phyloP scores from a whole-genome alignment of 106 monocot species.

The Dendrobium nobile region DNA sequence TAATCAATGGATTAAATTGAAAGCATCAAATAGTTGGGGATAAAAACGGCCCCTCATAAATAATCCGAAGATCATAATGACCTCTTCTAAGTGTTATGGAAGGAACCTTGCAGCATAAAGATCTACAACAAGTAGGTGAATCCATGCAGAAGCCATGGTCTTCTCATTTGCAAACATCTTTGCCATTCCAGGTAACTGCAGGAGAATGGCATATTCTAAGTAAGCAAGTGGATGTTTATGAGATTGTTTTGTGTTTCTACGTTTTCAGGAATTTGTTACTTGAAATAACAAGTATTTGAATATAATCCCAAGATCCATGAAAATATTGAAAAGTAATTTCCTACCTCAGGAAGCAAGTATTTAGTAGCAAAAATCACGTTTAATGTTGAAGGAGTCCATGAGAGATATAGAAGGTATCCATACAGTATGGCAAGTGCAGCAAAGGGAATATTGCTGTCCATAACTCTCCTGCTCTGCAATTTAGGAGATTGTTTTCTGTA shows the following conservation, averaged over 20 bases:
- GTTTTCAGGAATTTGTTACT: background rate
- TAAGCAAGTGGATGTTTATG: background rate
- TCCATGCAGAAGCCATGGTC: constrained; percentile 48
- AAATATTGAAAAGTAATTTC: background rate
- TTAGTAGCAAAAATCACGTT: constrained; percentile 77
- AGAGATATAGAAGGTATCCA: constrained; percentile 74
- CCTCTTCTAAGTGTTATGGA: background rate
- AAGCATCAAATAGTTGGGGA: too few species aligned
- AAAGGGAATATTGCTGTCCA: constrained; percentile 76
- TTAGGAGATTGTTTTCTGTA: background rate
- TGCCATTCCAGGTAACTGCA: constrained; percentile 30
- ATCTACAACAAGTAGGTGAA: constrained; percentile 36
- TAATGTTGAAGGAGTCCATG: constrained; percentile 80
- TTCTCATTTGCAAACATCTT: constrained; percentile 35
- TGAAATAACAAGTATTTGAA: background rate
- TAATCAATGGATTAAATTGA: too few species aligned
- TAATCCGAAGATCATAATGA: too few species aligned
- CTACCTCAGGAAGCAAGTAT: constrained; percentile 91
- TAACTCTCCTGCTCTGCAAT: constrained; percentile 57
- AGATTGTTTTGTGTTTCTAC: background rate
- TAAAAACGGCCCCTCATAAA: too few species aligned
- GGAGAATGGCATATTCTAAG: background rate
- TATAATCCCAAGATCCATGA: background rate
- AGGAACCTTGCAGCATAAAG: constrained; percentile 39
- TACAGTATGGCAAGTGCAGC: constrained; percentile 66